Evolutionary conservation across 805 yeast genomes (phyloP).

Genomic region (Cyberlindnera nakhonratchasimensis): DNA sequence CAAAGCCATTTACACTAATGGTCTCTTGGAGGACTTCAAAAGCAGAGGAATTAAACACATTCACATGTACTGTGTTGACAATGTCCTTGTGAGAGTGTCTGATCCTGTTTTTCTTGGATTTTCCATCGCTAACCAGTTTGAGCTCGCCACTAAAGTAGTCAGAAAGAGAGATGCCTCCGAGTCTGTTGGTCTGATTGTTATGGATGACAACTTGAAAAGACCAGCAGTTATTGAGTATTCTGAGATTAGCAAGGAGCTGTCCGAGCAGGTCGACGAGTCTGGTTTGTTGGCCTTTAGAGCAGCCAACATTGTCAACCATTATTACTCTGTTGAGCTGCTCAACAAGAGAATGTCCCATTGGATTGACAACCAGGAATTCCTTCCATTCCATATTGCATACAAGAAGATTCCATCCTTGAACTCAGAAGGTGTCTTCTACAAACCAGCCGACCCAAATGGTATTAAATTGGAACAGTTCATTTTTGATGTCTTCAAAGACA

Average conservation of each 20-base stretch:
- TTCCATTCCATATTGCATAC: constrained; percentile 94
- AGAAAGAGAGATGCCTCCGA: constrained; percentile 86
- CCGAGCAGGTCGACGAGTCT: constrained; percentile 55
- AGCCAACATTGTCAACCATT: constrained; percentile 96
- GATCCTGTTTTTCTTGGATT: constrained; percentile 87
- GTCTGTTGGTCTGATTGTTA: constrained; percentile 87
- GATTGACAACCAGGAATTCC: constrained; percentile 57
- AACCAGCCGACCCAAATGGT: constrained; percentile 83
- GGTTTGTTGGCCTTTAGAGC: constrained; percentile 77
- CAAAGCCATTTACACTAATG: constrained; percentile 67
- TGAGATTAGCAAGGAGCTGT: constrained; percentile 75
- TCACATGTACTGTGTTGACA: constrained; percentile 97
- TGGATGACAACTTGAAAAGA: constrained; percentile 45
- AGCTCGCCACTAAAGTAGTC: constrained; percentile 90
- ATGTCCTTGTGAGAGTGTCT: constrained; percentile 85
- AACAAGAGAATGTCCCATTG: constrained; percentile 57
- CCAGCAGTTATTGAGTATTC: constrained; percentile 96
- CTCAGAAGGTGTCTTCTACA: constrained; percentile 41
- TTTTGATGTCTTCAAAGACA: constrained; percentile 88
- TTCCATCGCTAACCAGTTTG: constrained; percentile 61
- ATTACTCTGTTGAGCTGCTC: constrained; percentile 80
- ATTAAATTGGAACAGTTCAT: constrained; percentile 95
- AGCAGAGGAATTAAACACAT: constrained; percentile 75
- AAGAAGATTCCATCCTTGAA: constrained; percentile 75
- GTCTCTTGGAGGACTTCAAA: constrained; percentile 64